Percentiles rank a stretch among this genome's conserved stretches.
phyloP scores from a whole-genome alignment of 306 rosid species.

The Alnus glutinosa region DNA sequence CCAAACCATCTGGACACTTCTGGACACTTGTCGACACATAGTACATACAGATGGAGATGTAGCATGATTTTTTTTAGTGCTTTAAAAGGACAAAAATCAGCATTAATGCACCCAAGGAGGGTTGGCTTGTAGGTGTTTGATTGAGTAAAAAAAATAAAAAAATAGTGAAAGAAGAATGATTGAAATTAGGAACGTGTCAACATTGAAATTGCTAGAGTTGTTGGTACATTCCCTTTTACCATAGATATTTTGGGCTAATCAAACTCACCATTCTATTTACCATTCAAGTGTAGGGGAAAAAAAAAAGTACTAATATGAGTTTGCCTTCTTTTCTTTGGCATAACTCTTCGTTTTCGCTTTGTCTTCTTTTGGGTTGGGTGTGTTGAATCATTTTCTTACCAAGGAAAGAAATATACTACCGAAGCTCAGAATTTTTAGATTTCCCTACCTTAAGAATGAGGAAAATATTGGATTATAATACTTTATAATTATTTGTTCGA shows the following conservation, averaged over 20 bases:
- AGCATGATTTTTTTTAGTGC: conserved; percentile 1
- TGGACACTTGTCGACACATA: conserved; percentile 33
- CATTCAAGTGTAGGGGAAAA: too few species aligned
- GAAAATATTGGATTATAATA: too few species aligned
- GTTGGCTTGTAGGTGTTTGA: background rate
- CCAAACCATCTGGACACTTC: conserved; percentile 22
- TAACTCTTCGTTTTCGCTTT: background rate
- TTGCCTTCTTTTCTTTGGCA: background rate
- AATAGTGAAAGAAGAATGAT: background rate
- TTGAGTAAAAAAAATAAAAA: background rate
- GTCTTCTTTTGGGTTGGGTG: background rate
- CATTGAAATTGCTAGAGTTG: background rate
- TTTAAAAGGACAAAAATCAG: conserved; percentile 29
- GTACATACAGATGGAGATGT: conserved; percentile 5
- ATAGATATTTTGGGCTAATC: background rate
- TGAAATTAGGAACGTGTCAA: background rate
- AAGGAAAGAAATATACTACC: background rate
- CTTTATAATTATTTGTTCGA: too few species aligned
- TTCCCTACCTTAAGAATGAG: background rate
- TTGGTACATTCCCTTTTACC: background rate
- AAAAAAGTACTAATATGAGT: background rate
- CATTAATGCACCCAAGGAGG: background rate
- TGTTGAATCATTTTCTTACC: background rate
- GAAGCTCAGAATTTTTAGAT: background rate
- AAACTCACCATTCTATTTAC: background rate